Base-by-base conservation (phyloP, 257 asterid species). In the Salvia rosmarinus region DNA sequence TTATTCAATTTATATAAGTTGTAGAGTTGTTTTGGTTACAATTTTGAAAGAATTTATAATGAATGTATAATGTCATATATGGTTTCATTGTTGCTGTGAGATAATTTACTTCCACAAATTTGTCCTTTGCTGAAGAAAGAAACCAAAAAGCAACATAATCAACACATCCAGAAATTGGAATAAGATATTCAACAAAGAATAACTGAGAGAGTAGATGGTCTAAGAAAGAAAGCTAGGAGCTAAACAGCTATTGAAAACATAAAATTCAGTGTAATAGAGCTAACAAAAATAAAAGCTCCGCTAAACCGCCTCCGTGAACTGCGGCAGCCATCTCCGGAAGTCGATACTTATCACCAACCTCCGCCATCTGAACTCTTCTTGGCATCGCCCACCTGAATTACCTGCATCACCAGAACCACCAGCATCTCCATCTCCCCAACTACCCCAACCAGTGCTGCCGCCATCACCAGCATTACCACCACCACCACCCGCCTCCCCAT, bases 381-480 rank as follows among this genome's bases (percentile, higher is more conserved):
- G 82, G 81, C 56, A 43, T 81, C 81, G 14, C 87, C 86, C 91
- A 28, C 85, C 87, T 40, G 90, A 81, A 61, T 57, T 72, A 46
- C 87, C 81, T 0, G 72, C 78, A 30, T 71, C 78, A 62, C 59
- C 64, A 4, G 75, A 9, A 47, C 51, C 79, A 2, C 66, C 72
- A 40, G 70, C 76, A 74, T 77, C 75, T 16, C 83, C 82, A 13
- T 37, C 12, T 5, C 76, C 82, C 85, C 87, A 79, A 30, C 77
- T 74, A 47, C 83, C 68, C 55, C 83, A 25, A 25, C 79, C 70
- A 58, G 73, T 51, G 17, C 76, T 66, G 16, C 79, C 67, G 10
- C 64, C 62, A 30, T 78, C 75, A 44, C 63, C 67, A 6, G 67
- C 70, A 1, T 25, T 78, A 5, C 75, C 77, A 17, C 69, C 30